Evolutionary conservation across 176 grass and related monocot species (phyloP).

Genomic region (Hordeum marinum): DNA sequence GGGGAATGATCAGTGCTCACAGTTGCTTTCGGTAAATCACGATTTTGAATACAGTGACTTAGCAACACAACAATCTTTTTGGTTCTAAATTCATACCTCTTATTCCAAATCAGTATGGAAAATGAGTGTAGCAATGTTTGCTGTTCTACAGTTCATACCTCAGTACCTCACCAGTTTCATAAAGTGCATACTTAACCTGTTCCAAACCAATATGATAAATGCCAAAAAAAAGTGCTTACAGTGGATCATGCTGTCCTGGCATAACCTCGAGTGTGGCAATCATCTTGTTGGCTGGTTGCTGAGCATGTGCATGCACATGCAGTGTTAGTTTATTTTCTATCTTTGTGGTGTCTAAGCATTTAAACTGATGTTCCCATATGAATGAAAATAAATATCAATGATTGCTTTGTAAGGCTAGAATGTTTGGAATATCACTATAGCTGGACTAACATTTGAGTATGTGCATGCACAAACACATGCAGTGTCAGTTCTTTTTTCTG

Average conservation of each 20-base stretch:
- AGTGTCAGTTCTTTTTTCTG: not conserved
- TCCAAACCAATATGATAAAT: not conserved
- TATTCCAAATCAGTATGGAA: not conserved
- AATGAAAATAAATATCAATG: not conserved
- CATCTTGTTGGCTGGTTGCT: not conserved
- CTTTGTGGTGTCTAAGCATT: not conserved
- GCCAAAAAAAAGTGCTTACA: not conserved
- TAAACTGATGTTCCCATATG: not conserved
- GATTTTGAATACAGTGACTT: not conserved
- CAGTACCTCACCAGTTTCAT: not conserved
- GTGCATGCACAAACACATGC: constrained; percentile 21
- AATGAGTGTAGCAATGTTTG: not conserved
- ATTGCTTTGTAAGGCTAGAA: not conserved
- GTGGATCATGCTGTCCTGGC: not conserved
- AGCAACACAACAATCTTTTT: not conserved
- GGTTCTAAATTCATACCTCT: not conserved
- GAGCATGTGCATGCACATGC: constrained; percentile 32
- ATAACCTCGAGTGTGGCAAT: not conserved
- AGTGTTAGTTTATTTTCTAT: not conserved
- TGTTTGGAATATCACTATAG: not conserved
- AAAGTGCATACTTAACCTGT: not conserved
- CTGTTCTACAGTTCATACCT: not conserved
- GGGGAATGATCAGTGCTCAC: not conserved
- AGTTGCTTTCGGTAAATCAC: not conserved
- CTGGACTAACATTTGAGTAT: not conserved